Evolutionary conservation across 768 basidiomycete genomes (phyloP).

Genomic region (Suillus cothurnatus): DNA sequence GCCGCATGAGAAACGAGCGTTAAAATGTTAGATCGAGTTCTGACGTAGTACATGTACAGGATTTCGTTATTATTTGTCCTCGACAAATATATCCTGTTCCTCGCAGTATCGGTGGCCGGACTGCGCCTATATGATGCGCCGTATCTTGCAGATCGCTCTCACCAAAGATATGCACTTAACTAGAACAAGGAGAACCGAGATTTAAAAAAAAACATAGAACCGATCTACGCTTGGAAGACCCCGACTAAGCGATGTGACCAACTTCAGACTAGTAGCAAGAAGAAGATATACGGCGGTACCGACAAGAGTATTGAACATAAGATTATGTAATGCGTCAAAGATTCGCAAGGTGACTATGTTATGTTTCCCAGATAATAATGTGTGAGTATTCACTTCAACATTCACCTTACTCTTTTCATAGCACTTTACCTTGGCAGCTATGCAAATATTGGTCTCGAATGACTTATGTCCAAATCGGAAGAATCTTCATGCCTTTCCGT

Average conservation of each 20-base stretch:
- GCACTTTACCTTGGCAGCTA: neutral
- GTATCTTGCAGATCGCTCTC: neutral
- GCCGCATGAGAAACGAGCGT: too few relatives aligned
- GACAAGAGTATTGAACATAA: too few relatives aligned
- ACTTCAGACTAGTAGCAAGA: neutral
- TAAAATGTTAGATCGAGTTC: too few relatives aligned
- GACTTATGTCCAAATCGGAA: too few relatives aligned
- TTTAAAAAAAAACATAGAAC: neutral
- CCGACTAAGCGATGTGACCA: neutral
- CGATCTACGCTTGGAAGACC: slow-evolving; percentile 2
- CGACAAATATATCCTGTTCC: too few relatives aligned
- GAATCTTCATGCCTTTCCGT: slow-evolving; percentile 15
- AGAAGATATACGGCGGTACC: too few relatives aligned
- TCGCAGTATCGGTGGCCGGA: neutral
- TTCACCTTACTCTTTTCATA: slow-evolving; percentile 13
- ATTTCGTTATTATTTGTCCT: too few relatives aligned
- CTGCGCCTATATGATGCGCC: neutral
- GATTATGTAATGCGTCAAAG: too few relatives aligned
- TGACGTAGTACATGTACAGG: too few relatives aligned
- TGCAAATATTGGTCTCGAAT: slow-evolving; percentile 3
- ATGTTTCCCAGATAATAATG: slow-evolving; percentile 9
- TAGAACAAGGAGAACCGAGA: too few relatives aligned
- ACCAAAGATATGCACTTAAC: too few relatives aligned
- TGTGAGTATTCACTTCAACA: slow-evolving; percentile 12
- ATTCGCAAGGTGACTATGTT: too few relatives aligned